These are phyloP conservation scores for Chaetoceros tenuissimus DNA, from an alignment of 108 stramenopile species.

Conservation along the genomic window DNA sequence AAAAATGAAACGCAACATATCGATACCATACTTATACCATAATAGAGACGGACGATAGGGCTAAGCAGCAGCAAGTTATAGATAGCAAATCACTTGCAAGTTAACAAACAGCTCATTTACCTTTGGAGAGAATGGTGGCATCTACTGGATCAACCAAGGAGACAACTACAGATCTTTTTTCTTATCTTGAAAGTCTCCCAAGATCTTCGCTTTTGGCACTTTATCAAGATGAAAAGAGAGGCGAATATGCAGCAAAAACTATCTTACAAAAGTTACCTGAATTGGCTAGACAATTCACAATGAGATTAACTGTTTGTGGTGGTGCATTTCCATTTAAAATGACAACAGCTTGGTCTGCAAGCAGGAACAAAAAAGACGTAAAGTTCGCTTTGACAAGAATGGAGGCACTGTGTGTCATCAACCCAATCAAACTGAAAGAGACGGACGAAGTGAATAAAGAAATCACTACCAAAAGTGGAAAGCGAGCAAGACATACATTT, in stretches of 20 bases:
- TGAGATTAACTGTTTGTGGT: conserved; percentile 38
- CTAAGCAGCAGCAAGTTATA: too few relatives aligned
- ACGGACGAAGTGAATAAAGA: neutral
- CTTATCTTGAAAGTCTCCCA: conserved; percentile 28
- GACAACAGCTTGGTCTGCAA: conserved; percentile 22
- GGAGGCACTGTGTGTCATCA: conserved; percentile 38
- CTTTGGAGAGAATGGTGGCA: too few relatives aligned
- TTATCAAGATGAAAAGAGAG: conserved; percentile 34
- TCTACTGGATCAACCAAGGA: too few relatives aligned
- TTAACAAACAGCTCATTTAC: too few relatives aligned
- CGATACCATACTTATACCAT: too few relatives aligned
- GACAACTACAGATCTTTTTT: conserved; percentile 34
- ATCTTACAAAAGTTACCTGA: conserved; percentile 37
- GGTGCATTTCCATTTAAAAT: conserved; percentile 28
- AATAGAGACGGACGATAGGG: too few relatives aligned
- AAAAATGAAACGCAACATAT: too few relatives aligned
- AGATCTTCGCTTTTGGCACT: conserved; percentile 18
- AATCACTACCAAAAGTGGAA: neutral
- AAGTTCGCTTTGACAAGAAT: conserved; percentile 14
- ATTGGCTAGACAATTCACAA: conserved; percentile 32
- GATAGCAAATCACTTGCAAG: too few relatives aligned
- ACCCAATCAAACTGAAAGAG: conserved; percentile 8
- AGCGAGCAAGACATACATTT: conserved; percentile 13
- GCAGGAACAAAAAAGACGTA: conserved; percentile 1
- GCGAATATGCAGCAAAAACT: conserved; percentile 40